phyloP scores from a whole-genome alignment of 2,329 filamentous ascomycete species.

The Talaromyces rugulosus region DNA sequence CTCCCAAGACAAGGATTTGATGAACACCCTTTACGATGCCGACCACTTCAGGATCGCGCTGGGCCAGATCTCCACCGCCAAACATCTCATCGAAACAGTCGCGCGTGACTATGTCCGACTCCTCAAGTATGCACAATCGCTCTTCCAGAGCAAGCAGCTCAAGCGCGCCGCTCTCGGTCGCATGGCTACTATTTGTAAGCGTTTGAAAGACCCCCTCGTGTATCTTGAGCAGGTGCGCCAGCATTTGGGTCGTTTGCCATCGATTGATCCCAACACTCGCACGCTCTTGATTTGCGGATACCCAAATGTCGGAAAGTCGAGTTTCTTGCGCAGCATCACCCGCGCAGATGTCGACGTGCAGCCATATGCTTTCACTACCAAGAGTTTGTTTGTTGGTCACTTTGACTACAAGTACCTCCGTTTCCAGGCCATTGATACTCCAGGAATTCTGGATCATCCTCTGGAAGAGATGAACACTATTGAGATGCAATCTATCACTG shows the following conservation, averaged over 20 bases:
- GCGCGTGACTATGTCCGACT: conserved; percentile 93
- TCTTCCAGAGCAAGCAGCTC: conserved; percentile 99
- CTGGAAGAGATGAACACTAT: conserved; percentile 99
- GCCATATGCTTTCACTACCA: conserved; percentile 97
- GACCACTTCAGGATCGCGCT: conserved; percentile 97
- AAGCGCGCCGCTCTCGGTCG: conserved; percentile 94
- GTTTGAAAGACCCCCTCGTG: conserved; percentile 87
- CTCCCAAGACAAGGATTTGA: conserved; percentile 64
- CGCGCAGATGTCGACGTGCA: conserved; percentile 95
- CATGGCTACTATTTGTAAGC: conserved; percentile 96
- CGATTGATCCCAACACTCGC: conserved; percentile 97
- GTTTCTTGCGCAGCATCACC: conserved; percentile 87
- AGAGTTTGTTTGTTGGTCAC: conserved; percentile 94
- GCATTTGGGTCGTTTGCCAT: conserved; percentile 92
- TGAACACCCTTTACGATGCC: conserved; percentile 98
- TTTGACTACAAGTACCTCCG: conserved; percentile 94
- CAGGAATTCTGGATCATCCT: conserved; percentile 95
- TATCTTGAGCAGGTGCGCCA: conserved; percentile 97
- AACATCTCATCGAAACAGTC: conserved; percentile 94
- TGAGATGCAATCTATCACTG: conserved; percentile 98
- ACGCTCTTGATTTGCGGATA: conserved; percentile 96
- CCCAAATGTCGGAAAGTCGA: conserved; percentile 96
- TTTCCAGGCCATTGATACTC: conserved; percentile 93
- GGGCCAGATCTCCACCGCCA: conserved; percentile 91
- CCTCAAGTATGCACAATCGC: conserved; percentile 90